A percentile compares a stretch with the other conserved stretches of the same genome.
Evolutionary conservation across 2,329 filamentous ascomycete species (phyloP).

Genomic region (Claviceps africana): DNA sequence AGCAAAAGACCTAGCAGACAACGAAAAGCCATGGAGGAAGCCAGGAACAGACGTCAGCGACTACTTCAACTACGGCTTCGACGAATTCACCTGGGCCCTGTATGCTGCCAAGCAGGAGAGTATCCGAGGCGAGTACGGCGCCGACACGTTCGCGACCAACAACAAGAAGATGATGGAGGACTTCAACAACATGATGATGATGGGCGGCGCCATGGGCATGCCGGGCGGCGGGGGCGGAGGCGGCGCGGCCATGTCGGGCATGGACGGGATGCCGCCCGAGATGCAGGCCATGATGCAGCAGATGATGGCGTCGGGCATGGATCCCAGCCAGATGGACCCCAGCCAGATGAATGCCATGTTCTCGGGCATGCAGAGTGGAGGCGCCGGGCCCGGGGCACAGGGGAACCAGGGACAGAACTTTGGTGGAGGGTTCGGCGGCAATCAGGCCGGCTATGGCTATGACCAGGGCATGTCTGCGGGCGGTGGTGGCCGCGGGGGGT

Average conservation of each 20-base stretch:
- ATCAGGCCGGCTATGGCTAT: conserved; percentile 37
- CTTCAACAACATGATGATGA: conserved; percentile 56
- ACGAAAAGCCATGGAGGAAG: conserved; percentile 88
- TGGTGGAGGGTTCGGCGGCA: conserved; percentile 37
- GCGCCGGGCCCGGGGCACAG: conserved; percentile 28
- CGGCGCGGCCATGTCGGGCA: conserved; percentile 33
- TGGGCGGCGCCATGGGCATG: conserved; percentile 36
- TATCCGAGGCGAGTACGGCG: conserved; percentile 61
- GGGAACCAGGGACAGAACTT: conserved; percentile 39
- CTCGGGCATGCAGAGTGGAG: conserved; percentile 37
- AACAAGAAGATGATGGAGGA: conserved; percentile 71
- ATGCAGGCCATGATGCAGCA: conserved; percentile 59
- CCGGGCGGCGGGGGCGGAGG: conserved; percentile 21
- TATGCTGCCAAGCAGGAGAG: conserved; percentile 82
- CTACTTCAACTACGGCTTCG: conserved; percentile 98
- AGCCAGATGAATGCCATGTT: conserved; percentile 46
- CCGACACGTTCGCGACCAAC: conserved; percentile 46
- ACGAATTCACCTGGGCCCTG: conserved; percentile 94
- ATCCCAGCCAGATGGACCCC: conserved; percentile 53
- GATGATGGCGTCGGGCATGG: conserved; percentile 52
- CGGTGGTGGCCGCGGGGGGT: conserved; percentile 18
- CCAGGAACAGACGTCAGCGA: conserved; percentile 90
- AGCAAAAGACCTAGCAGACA: conserved; percentile 55
- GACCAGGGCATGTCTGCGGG: conserved; percentile 33
- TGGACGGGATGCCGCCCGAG: conserved; percentile 51